Conservation (phyloP, 768 basidiomycete genomes). For the Clavaria fumosa region DNA sequence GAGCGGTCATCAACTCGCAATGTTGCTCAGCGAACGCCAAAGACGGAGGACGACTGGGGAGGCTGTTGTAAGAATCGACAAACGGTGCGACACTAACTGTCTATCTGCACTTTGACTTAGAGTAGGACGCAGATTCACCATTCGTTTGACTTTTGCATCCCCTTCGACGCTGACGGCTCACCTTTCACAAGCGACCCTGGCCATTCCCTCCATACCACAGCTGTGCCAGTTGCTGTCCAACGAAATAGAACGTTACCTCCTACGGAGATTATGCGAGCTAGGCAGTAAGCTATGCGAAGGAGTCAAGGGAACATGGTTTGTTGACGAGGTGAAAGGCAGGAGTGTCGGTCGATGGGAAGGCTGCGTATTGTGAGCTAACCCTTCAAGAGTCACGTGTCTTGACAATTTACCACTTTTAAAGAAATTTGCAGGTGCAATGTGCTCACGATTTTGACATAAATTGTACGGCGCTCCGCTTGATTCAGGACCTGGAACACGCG, state of each 20-base stretch:
- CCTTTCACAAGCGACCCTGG: slow-evolving; percentile 62
- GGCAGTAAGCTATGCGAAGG: slow-evolving; percentile 38
- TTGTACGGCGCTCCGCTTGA: slow-evolving; percentile 43
- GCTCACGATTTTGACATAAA: slow-evolving; percentile 33
- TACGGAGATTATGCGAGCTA: slow-evolving; percentile 52
- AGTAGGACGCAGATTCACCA: slow-evolving; percentile 35
- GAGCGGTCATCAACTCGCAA: slow-evolving; percentile 42
- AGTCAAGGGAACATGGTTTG: slow-evolving; percentile 62
- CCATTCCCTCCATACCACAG: slow-evolving; percentile 62
- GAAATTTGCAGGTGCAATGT: slow-evolving; percentile 49
- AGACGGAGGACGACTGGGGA: slow-evolving; percentile 48
- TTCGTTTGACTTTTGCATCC: slow-evolving; percentile 62
- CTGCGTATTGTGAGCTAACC: slow-evolving; percentile 44
- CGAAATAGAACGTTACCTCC: slow-evolving; percentile 59
- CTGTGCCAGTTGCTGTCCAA: slow-evolving; percentile 59
- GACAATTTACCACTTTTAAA: slow-evolving; percentile 14
- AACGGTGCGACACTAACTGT: slow-evolving; percentile 28
- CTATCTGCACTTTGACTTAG: neutral
- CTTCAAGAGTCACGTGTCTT: neutral
- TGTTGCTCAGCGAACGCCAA: slow-evolving; percentile 27
- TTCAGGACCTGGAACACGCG: slow-evolving; percentile 25
- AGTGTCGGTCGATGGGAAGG: slow-evolving; percentile 74
- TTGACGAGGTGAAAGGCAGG: slow-evolving; percentile 40
- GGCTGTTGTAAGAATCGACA: slow-evolving; percentile 52
- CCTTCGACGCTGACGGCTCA: slow-evolving; percentile 69